Base-by-base conservation (phyloP, 2,329 filamentous ascomycete species). In the Aspergillus clavatus region DNA sequence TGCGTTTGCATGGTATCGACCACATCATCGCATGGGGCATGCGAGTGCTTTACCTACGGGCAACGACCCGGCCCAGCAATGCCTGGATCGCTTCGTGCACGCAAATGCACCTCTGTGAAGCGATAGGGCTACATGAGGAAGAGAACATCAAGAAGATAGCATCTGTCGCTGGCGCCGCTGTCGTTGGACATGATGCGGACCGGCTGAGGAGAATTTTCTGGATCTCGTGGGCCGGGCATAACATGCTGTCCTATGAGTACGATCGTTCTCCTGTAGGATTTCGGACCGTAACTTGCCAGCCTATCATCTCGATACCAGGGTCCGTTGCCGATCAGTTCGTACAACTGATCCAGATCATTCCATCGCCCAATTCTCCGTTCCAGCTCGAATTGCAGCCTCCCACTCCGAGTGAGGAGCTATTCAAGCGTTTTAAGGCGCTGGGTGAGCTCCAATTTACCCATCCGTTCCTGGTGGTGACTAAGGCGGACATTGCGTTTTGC, bases 71-170 rank as follows among this genome's bases (percentile, higher is more conserved):
- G 0, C 61, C 61, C 5, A 59, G 42, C 27, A 61, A 54, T 54
- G 59, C 61, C 16, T 65, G 61, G 61, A 51, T 63, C 21, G 61
- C 61, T 2, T 65, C 61, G 1, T 65, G 61, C 39, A 63, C 60
- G 0, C 44, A 22, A 0, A 60, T 65, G 61, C 61, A 65, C 41
- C 54, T 62, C 7, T 62, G 55, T 16, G 60, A 63, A 52, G 50
- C 42, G 14, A 24, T 60, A 5, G 59, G 61, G 26, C 24, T 63
- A 12, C 58, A 63, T 28, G 47, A 60, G 26, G 61, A 63, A 50
- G 58, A 46, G 14, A 63, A 51, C 24, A 59, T 63, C 19, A 49
- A 53, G n/a, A 57, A 48, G 16, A 59, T 64, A 10, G 56, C 59
- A 18, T 60, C 58, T 1, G 26, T 48, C 7, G 45, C 59, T 2